Evolutionary conservation across 441 rosid genomes (phyloP), one percentile per base, ranked within the genome.

Genomic region (Croton laevigatus): DNA sequence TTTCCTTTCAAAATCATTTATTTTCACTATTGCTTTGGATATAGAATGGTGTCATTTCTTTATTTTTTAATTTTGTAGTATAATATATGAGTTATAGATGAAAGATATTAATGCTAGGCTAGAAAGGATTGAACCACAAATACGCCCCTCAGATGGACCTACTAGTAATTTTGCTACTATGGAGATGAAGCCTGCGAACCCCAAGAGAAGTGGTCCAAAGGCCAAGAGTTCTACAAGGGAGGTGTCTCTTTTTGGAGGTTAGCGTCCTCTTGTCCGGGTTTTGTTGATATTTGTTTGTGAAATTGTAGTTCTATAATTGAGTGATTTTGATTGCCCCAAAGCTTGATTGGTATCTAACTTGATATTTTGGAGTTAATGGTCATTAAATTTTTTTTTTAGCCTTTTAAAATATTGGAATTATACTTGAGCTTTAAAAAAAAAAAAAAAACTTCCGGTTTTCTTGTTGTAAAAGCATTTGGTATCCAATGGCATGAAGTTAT

Each of bases 71-170:
- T 51, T 54, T 46, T 71, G 57, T 46, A 10, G 54, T n/a, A 42
- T 13, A 13, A 49, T 49, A 22, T 42, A 23, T 71, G 55, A 63
- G 20, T 81, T 40, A 84, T 86, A 96, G 99, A 80, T 91, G 72
- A 93, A 90, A 80, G 97, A 96, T 82, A 96, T 96, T 72, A 96
- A 93, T 84, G 97, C 97, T 63, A 91, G 98, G 78, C 75, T 93
- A 66, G 98, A 91, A 82, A 93, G 81, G 84, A 90, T 91, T 83
- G 90, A 93, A 83, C 97, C 96, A 27, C 87, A 81, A 70, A 72
- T 80, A 65, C 89, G 80, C 42, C 76, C 96, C 71, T 83, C 90
- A 34, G 97, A 93, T 78, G 81, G 87, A 68, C 81, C 78, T 68
- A 72, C 76, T 13, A 75, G 77, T 75, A 86, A 82, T 76, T 87